Evolutionary conservation across 352 stramenopile species (phyloP).

Genomic region (Globisporangium nunn): DNA sequence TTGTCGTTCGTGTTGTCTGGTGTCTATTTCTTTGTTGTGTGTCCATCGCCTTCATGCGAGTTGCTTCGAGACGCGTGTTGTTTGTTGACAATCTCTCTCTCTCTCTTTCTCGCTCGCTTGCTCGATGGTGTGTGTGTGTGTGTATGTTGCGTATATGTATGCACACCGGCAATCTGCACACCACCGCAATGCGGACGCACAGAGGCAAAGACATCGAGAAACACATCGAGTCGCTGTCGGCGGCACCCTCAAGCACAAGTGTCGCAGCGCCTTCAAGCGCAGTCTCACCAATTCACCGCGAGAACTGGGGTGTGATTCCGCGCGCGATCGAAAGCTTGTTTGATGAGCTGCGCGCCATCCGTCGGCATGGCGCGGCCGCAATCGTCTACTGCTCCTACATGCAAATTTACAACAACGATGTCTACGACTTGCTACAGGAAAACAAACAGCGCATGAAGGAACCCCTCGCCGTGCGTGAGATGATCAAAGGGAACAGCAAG

Average conservation of each 20-base stretch:
- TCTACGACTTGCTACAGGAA: constrained; percentile 66
- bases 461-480: constrained; percentile 44
- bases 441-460: constrained; percentile 51
- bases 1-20: no score
- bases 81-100: no score
- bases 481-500: constrained; percentile 72
- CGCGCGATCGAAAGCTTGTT: constrained; percentile 83
- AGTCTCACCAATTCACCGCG: not conserved
- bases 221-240: constrained; percentile 16
- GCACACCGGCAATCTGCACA: no score
- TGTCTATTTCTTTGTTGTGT: no score
- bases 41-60: no score
- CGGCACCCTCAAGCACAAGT: not conserved
- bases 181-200: not conserved
- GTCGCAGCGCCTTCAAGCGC: constrained; percentile 7
- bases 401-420: constrained; percentile 89
- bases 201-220: constrained; percentile 57
- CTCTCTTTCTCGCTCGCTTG: no score
- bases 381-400: constrained; percentile 88
- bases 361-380: constrained; percentile 36
- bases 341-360: constrained; percentile 51
- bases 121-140: not conserved
- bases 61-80: no score
- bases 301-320: constrained; percentile 76
- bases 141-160: no score